Evolutionary conservation across 768 basidiomycete species (phyloP), one percentile per base, ranked within the genome.

Genomic region (Termitomyces sp.): DNA sequence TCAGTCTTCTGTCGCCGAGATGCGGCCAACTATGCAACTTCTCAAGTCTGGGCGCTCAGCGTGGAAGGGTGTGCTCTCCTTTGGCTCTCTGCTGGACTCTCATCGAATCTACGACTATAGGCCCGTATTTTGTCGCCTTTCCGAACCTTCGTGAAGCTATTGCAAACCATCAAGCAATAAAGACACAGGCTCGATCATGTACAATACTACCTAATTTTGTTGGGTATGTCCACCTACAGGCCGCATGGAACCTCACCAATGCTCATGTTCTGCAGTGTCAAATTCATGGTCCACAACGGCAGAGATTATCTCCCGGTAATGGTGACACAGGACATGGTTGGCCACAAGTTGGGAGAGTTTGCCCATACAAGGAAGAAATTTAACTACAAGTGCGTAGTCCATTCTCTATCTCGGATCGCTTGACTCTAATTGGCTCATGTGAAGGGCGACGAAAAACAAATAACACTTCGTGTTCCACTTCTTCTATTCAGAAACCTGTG

Each of bases 271-370:
- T 13, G 3, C 67, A 95, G 94, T 3, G 76, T 95, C 36, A 84
- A 86, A 39, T 98, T 99, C 70, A 75, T 90, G 71, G 92, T 99
- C 2, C 94, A 99, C 73, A 98, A 98, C 63, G 96, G 96, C 36
- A 92, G 87, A 73, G 84, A 92, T 65, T 96, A 93, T 70, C 57
- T 87, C 5, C 94, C 94, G 0, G 88, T 99, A 41, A 73, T 80
- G 45, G 80, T 99, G 62, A 94, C 91, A 4, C 92, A 95, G 69
- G 96, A 98, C 71, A 98, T 98, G 96, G 93, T 99, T 1, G 96
- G 96, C 0, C 95, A 99, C 71, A 99, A 99, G 71, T 73, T 98
- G 53, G 96, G 96, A 54, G 94, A 98, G 77, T 98, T 98, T 71
- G 77, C 93, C 41, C 83, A 87, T 63, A 98, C 95, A 36, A 87